These are phyloP conservation scores for Fusarium gaditjirri DNA, from an alignment of 2,329 filamentous ascomycete species.

Conservation along the genomic window DNA sequence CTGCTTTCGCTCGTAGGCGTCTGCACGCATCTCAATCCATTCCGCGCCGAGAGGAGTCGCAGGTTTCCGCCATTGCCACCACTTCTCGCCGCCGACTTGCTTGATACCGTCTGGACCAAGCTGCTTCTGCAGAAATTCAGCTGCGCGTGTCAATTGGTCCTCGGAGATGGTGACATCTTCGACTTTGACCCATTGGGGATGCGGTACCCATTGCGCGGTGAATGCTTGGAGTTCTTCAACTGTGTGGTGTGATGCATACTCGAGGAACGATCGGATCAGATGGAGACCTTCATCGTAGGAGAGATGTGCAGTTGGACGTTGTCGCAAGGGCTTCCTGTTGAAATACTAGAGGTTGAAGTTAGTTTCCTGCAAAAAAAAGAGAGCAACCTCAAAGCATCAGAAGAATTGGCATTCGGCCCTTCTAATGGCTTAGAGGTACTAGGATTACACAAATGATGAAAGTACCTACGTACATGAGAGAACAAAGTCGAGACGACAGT, in stretches of 20 bases:
- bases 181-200: conserved; percentile 86
- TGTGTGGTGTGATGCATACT: conserved; percentile 86
- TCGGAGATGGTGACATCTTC: conserved; percentile 74
- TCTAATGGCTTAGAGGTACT: conserved; percentile 6
- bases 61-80: conserved; percentile 89
- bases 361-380: conserved; percentile 10
- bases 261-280: conserved; percentile 85
- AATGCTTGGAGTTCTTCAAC: conserved; percentile 95
- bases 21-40: conserved; percentile 94
- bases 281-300: conserved; percentile 94
- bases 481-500: conserved; percentile 88
- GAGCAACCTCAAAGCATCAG: background rate
- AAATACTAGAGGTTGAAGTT: conserved; percentile 70
- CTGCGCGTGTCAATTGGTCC: conserved; percentile 72
- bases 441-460: background rate
- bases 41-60: conserved; percentile 78
- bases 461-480: conserved; percentile 78
- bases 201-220: conserved; percentile 90
- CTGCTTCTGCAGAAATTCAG: conserved; percentile 74
- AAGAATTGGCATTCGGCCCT: background rate
- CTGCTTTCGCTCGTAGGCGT: conserved; percentile 75
- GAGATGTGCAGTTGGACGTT: conserved; percentile 89
- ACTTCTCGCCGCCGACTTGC: conserved; percentile 80
- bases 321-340: conserved; percentile 76
- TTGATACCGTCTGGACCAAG: conserved; percentile 80